Evolutionary conservation across 1,284 basidiomycete species (phyloP), one percentile per base, ranked within the genome.

Genomic region (Rhodotorula sp.): DNA sequence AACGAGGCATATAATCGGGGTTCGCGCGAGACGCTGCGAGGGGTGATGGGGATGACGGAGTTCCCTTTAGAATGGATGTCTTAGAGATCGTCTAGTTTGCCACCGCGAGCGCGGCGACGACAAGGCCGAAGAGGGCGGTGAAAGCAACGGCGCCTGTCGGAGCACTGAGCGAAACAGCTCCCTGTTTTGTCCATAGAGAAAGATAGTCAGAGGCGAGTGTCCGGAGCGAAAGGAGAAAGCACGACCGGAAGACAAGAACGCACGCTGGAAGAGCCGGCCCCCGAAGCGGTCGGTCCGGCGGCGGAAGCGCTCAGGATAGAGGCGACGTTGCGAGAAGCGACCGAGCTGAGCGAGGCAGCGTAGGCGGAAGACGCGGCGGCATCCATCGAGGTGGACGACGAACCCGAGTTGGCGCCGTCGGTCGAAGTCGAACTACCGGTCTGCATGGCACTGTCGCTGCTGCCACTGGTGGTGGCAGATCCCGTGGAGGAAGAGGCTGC

Each of bases 311-410:
- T 52, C 19, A 52, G 21, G 21, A 52, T 26, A 12, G 54, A 55
- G n/a, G 54, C 54, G 54, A 55, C 54, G 18, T 55, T 55, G 26
- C 54, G 54, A 26, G 54, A 55, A 26, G 54, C 54, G n/a, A 55
- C 54, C 16, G 54, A 55, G n/a, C 54, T 55, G 26, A 55, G 54
- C 4, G 54, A 55, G 8, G 54, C 54, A 18, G 54, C 54, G 54
- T 28, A 55, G 54, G 54, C n/a, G 54, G 54, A 55, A 15, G n/a
- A 55, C 8, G 54, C 54, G 54, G 54, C 54, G n/a, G 54, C 26
- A 26, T 55, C 54, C 54, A 28, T 55, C 15, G 54, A 28, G 26
- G 54, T 55, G n/a, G 26, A 28, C 54, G 26, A 26, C 28, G n/a
- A n/a, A 8, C 54, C 54, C 26, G 23, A 16, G 26, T n/a, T 28